Evolutionary conservation across 306 rosid species (phyloP).

Genomic region (Dryas alaskensis): DNA sequence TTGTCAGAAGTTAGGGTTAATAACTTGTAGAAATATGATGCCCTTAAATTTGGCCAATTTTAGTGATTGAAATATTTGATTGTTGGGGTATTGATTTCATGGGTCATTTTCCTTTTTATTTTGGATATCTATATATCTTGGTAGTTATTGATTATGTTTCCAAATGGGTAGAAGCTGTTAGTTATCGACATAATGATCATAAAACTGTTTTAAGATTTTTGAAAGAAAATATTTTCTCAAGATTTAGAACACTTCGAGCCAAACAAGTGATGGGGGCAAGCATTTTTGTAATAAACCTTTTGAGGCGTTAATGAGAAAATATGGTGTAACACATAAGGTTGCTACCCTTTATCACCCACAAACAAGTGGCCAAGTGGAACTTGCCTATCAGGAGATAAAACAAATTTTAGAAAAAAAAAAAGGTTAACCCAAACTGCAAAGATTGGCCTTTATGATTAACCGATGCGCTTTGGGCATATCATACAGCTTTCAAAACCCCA

Average conservation of each 20-base stretch:
- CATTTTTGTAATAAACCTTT: constrained; percentile 4
- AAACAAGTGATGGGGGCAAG: neutral
- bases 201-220: neutral
- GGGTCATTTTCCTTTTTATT: neutral
- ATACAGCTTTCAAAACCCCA: neutral
- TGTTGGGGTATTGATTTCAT: neutral
- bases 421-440: neutral
- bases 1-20: too few species aligned
- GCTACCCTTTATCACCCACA: neutral
- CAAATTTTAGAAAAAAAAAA: neutral
- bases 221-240: neutral
- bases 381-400: neutral
- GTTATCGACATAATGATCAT: neutral
- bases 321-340: neutral
- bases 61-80: neutral
- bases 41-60: neutral
- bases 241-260: neutral
- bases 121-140: neutral
- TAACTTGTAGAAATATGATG: neutral
- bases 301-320: neutral
- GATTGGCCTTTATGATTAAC: neutral
- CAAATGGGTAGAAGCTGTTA: neutral
- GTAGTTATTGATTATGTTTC: neutral
- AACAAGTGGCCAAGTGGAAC: neutral
- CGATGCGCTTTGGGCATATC: neutral